phyloP scores from a whole-genome alignment of 2,329 filamentous ascomycete genomes.

The Huntiella moniliformis region DNA sequence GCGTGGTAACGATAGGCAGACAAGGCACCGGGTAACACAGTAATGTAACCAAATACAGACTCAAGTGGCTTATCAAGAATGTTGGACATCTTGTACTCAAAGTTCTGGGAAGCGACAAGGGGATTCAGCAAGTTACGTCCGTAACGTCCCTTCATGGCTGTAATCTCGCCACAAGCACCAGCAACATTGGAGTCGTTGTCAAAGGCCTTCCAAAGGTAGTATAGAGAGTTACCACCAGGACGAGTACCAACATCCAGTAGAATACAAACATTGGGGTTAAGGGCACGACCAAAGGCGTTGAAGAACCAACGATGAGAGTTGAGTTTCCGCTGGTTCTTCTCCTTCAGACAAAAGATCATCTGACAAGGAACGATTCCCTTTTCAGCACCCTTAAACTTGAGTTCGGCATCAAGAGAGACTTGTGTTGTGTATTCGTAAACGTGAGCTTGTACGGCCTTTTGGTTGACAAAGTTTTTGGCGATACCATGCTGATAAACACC shows the following conservation, averaged over 20 bases:
- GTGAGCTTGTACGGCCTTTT: conserved; percentile 88
- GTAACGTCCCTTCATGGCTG: conserved; percentile 78
- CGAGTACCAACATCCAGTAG: conserved; percentile 90
- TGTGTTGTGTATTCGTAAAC: conserved; percentile 98
- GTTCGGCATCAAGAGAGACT: conserved; percentile 81
- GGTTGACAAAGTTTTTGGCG: conserved; percentile 93
- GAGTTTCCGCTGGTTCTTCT: conserved; percentile 92
- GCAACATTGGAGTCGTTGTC: conserved; percentile 95
- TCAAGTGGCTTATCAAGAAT: conserved; percentile 95
- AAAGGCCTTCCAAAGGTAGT: conserved; percentile 97
- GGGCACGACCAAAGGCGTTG: conserved; percentile 81
- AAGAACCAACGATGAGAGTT: conserved; percentile 99
- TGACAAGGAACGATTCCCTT: conserved; percentile 97
- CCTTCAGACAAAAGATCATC: conserved; percentile 96
- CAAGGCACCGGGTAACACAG: conserved; percentile 82
- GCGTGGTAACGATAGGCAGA: conserved; percentile 93
- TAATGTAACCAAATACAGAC: conserved; percentile 96
- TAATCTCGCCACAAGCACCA: conserved; percentile 93
- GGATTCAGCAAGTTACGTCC: conserved; percentile 78
- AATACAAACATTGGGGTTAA: conserved; percentile 94
- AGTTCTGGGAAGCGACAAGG: conserved; percentile 90
- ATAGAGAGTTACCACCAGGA: conserved; percentile 75
- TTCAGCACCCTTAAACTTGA: conserved; percentile 98
- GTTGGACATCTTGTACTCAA: conserved; percentile 99
- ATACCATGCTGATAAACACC: conserved; percentile 97